Evolutionary conservation across 2,329 filamentous ascomycete species (phyloP).

Genomic region (Cytospora piceicola): DNA sequence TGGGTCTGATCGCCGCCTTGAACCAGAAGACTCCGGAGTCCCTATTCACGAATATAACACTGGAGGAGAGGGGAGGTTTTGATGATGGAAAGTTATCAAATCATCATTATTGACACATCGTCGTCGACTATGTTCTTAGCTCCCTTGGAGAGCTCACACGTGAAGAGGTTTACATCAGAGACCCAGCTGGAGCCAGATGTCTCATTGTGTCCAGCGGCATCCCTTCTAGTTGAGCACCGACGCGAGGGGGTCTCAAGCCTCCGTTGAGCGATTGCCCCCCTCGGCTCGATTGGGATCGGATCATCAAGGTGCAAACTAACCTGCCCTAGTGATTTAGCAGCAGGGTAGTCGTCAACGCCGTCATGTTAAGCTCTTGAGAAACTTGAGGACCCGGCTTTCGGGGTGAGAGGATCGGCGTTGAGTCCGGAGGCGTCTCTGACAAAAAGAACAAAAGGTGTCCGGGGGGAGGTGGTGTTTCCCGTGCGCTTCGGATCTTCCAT

Average conservation of each 20-base stretch:
- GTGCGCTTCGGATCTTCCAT: not conserved
- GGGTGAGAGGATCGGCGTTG: not conserved
- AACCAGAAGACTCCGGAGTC: not conserved
- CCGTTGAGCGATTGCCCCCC: slow-evolving; percentile 6
- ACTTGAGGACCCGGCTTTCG: not conserved
- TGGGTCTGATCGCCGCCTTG: slow-evolving; percentile 24
- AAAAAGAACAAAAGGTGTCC: not conserved
- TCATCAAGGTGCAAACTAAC: slow-evolving; percentile 1
- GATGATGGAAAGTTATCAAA: not conserved
- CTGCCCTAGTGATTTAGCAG: not conserved
- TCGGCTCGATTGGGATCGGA: slow-evolving; percentile 19
- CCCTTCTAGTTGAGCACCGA: slow-evolving; percentile 8
- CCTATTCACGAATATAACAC: not conserved
- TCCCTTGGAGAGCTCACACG: slow-evolving; percentile 17
- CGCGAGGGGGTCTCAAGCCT: not conserved
- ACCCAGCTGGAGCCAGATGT: slow-evolving; percentile 12
- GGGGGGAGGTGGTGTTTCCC: not conserved
- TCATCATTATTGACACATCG: slow-evolving; percentile 20
- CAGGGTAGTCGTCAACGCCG: not conserved
- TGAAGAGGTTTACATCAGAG: slow-evolving; percentile 7
- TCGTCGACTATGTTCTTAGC: slow-evolving; percentile 8
- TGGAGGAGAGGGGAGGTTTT: not conserved
- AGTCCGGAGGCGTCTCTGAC: not conserved
- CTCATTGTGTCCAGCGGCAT: slow-evolving; percentile 8
- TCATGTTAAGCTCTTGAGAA: not conserved